Conservation (phyloP, 768 basidiomycete genomes). For the Boletus rubroflammeus region DNA sequence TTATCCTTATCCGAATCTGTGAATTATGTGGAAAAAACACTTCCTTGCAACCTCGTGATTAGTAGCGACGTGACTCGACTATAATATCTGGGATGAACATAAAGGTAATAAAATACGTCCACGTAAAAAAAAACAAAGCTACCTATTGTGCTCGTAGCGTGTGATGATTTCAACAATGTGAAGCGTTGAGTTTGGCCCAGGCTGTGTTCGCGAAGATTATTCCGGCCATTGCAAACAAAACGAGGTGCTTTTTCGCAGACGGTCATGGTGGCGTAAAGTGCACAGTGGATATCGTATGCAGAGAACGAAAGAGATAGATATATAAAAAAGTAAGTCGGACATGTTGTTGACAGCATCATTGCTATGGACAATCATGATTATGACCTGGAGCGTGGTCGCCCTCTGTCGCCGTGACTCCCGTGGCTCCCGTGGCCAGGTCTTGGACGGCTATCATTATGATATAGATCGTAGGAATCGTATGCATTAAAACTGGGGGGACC, state of each 20-base stretch:
- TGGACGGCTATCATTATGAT: conserved; percentile 38
- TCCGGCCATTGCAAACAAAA: conserved; percentile 2
- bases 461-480: conserved; percentile 35
- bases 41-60: conserved; percentile 16
- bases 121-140: conserved; percentile 19
- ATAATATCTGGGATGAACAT: conserved; percentile 20
- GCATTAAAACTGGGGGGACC: conserved; percentile 9
- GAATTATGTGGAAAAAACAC: conserved; percentile 9
- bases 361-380: conserved; percentile 7
- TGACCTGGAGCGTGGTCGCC: conserved; percentile 19
- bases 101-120: conserved; percentile 29
- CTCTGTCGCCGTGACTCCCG: conserved; percentile 23
- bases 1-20: conserved; percentile 3
- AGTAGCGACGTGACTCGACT: conserved; percentile 11
- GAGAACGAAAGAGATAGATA: background rate
- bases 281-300: background rate
- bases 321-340: background rate
- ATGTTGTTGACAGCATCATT: background rate
- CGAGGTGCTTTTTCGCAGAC: conserved; percentile 7
- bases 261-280: conserved; percentile 1
- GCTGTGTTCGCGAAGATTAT: conserved; percentile 3
- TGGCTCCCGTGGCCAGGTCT: conserved; percentile 38
- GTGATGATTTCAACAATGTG: conserved; percentile 3
- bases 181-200: background rate
- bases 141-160: conserved; percentile 14